Evolutionary conservation across 345 rosid genomes (phyloP).

Genomic region (Eucalyptus marginata): DNA sequence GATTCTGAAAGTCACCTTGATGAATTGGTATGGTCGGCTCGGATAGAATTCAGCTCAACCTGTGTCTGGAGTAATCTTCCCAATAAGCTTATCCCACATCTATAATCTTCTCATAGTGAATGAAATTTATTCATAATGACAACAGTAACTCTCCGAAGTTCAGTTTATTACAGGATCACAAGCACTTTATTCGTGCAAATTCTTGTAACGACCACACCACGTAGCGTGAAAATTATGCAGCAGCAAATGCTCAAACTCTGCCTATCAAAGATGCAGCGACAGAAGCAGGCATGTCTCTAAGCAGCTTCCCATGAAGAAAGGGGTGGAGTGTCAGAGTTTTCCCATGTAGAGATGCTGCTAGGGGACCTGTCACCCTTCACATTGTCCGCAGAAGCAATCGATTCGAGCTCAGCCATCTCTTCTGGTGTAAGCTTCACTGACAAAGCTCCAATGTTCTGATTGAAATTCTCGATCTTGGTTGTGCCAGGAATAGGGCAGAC

Average conservation of each 20-base stretch:
- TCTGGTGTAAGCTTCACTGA: constrained; percentile 41
- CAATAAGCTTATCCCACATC: background rate
- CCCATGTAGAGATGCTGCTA: too few relatives aligned
- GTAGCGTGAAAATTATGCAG: too few relatives aligned
- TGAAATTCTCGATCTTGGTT: background rate
- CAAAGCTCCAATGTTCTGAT: constrained; percentile 13
- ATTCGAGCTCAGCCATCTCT: constrained; percentile 50
- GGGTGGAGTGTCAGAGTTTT: too few relatives aligned
- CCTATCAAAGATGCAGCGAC: too few relatives aligned
- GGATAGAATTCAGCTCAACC: too few relatives aligned
- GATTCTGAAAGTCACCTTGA: background rate
- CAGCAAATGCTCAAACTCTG: too few relatives aligned
- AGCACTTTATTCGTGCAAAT: background rate
- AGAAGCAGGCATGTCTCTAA: too few relatives aligned
- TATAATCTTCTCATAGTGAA: background rate
- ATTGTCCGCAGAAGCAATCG: constrained; percentile 17
- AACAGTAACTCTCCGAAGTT: background rate
- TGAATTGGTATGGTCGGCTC: background rate
- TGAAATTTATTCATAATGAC: background rate
- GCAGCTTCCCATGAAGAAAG: too few relatives aligned
- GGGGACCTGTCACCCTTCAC: constrained; percentile 18
- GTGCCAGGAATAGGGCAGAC: background rate
- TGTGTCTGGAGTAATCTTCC: too few relatives aligned
- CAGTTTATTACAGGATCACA: background rate
- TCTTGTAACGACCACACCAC: background rate